Conservation (phyloP, 139 green algal genomes). For the Chlorella vulgaris region DNA sequence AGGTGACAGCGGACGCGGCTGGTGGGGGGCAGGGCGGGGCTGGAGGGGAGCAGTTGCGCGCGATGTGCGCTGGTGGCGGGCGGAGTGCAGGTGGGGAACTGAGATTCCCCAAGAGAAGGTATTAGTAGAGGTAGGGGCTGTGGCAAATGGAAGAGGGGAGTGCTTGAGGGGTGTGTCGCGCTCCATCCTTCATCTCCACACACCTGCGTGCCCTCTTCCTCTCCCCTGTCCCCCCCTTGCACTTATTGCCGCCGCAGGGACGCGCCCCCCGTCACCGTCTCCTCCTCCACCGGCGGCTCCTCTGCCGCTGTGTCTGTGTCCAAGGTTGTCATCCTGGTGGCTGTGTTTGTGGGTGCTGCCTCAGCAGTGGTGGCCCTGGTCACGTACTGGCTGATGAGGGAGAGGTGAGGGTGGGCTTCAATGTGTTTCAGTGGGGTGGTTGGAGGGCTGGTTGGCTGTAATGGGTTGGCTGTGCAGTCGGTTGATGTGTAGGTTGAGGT, state of each 20-base stretch:
- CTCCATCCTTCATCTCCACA: no score
- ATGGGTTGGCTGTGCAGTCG: no score
- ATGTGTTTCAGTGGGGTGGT: no score
- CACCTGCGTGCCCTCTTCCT: background rate
- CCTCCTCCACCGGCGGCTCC: slow-evolving; percentile 15
- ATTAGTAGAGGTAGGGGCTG: no score
- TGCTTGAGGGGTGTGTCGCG: no score
- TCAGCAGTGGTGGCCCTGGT: slow-evolving; percentile 33
- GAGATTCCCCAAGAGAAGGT: background rate
- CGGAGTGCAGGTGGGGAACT: background rate
- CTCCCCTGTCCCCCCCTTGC: background rate
- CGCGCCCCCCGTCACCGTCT: slow-evolving; percentile 7
- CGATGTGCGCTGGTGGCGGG: background rate
- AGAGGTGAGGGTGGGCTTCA: slow-evolving; percentile 11
- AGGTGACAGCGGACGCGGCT: no score
- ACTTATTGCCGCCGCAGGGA: slow-evolving; percentile 23
- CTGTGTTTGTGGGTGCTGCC: slow-evolving; percentile 28
- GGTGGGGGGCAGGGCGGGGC: no score
- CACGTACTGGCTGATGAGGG: slow-evolving; percentile 31
- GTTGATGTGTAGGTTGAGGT: no score
- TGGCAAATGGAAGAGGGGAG: no score
- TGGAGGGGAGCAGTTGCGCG: slow-evolving; percentile 30
- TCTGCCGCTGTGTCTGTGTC: slow-evolving; percentile 34
- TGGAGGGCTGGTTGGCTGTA: no score
- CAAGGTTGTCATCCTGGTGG: slow-evolving; percentile 26